Base-by-base conservation (phyloP, 495 filamentous ascomycete genomes). In the Clavariopsis aquatica region DNA sequence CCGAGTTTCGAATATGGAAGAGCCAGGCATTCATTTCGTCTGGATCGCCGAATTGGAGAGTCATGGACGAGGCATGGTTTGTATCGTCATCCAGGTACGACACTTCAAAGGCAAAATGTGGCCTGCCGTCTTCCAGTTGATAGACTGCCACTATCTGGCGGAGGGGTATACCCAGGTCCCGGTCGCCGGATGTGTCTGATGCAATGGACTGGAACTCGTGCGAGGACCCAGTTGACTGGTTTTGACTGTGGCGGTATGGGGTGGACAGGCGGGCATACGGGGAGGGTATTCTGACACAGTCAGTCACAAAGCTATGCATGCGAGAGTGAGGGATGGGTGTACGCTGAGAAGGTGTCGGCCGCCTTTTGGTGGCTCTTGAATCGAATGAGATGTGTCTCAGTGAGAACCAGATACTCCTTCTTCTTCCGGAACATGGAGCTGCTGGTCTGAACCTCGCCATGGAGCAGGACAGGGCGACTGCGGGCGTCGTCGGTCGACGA, bases 361-460 rank as follows among this genome's bases (percentile, higher is more conserved):
- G 89, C 87, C 70, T 87, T 87, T 66, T 79, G 81, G 62, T 89
- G 84, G 67, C 76, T 89, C 74, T 91, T 95, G 76, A 92, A 91
- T 49, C 91, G 87, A 61, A 96, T 73, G 41, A 98, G 73, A 74
- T 96, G 88, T 24, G 85, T 85, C 49, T 93, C 87, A 10, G 93
- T 97, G 36, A 97, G 81, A n/a, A 96, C 94, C 29, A 97, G 78
- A 67, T 91, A 97, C 64, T 95, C 91, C 70, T 85, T 89, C 77
- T 90, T 93, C 73, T 90, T 89, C 73, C 90, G 84, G 74, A 96
- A 85, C 76, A 96, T 83, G 46, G 89, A 85, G 27, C 87, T 84
- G 34, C 89, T 90, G 1, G 88, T 87, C 75, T 96, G 91, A 24
- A 95, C 82, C 65, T 91, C 86, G 2, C 91, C 91, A 74, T 88